Evolutionary conservation across 2,329 filamentous ascomycete species (phyloP).

Genomic region (Hypoxylon sp.): DNA sequence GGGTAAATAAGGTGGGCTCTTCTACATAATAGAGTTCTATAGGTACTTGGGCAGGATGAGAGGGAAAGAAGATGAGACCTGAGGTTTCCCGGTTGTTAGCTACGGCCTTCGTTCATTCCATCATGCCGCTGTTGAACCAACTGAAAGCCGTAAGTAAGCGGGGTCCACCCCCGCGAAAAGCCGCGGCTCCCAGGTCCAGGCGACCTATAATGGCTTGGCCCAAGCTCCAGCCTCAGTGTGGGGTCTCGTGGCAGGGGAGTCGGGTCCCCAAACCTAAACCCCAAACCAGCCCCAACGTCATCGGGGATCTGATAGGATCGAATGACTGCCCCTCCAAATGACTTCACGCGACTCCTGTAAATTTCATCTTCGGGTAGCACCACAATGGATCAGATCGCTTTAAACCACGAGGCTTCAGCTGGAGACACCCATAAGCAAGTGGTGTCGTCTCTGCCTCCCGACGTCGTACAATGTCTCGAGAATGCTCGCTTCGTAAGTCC

Average conservation of each 20-base stretch:
- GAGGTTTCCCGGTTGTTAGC: constrained; percentile 12
- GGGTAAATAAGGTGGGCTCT: constrained; percentile 11
- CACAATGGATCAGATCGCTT: constrained; percentile 74
- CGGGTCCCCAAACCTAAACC: background rate
- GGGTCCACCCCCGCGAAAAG: constrained; percentile 39
- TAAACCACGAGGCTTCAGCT: constrained; percentile 82
- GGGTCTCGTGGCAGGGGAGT: constrained; percentile 8
- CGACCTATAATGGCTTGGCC: constrained; percentile 12
- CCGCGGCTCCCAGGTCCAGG: constrained; percentile 21
- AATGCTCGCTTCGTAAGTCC: constrained; percentile 90
- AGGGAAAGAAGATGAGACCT: constrained; percentile 18
- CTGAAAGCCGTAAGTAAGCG: constrained; percentile 42
- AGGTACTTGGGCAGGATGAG: constrained; percentile 15
- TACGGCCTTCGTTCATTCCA: constrained; percentile 32
- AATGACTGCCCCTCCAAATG: constrained; percentile 35
- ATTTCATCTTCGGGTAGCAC: constrained; percentile 14
- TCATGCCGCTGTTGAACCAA: constrained; percentile 11
- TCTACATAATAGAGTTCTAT: constrained; percentile 15
- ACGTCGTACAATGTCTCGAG: constrained; percentile 91
- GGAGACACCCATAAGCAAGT: constrained; percentile 79
- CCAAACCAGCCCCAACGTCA: constrained; percentile 27
- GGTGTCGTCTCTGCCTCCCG: constrained; percentile 79
- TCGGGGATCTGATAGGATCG: constrained; percentile 32
- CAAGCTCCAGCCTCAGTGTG: constrained; percentile 36
- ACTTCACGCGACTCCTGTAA: constrained; percentile 34